Percentiles rank a stretch among this genome's conserved stretches.
Conservation (phyloP, 2,329 filamentous ascomycete genomes). For the Dendryphion nanum region DNA sequence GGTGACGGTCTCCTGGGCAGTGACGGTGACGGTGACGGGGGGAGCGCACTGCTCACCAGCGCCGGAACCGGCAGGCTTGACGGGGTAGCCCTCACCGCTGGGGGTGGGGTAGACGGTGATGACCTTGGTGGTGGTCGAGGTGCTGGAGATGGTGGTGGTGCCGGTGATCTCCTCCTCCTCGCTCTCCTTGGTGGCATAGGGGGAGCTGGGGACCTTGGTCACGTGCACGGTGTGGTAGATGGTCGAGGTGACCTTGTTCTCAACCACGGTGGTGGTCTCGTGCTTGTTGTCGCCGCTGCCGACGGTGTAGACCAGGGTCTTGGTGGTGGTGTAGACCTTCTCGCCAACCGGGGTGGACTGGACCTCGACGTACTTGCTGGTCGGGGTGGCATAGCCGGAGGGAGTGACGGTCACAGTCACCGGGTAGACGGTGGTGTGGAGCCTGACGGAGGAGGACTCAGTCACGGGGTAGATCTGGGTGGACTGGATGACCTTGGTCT, state of each 20-base stretch:
- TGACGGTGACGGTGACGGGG: slow-evolving; percentile 38
- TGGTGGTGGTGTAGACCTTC: slow-evolving; percentile 36
- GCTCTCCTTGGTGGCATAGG: slow-evolving; percentile 8
- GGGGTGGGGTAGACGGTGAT: slow-evolving; percentile 33
- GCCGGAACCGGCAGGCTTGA: not conserved
- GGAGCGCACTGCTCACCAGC: slow-evolving; percentile 25
- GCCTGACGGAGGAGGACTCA: slow-evolving; percentile 36
- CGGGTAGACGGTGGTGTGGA: slow-evolving; percentile 47
- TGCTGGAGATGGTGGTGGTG: slow-evolving; percentile 30
- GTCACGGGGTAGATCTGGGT: slow-evolving; percentile 44
- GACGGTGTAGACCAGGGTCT: slow-evolving; percentile 45
- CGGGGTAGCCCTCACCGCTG: slow-evolving; percentile 4
- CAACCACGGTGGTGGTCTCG: slow-evolving; percentile 42
- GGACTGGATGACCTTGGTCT: slow-evolving; percentile 44
- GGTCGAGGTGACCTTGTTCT: slow-evolving; percentile 30
- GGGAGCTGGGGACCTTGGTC: slow-evolving; percentile 18
- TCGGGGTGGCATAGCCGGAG: slow-evolving; percentile 10
- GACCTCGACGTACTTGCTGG: slow-evolving; percentile 6
- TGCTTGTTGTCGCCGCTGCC: slow-evolving; percentile 43
- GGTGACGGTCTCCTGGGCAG: slow-evolving; percentile 38
- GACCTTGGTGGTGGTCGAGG: slow-evolving; percentile 35
- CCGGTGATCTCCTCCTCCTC: slow-evolving; percentile 10
- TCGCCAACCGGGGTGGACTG: slow-evolving; percentile 19
- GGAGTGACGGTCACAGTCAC: slow-evolving; percentile 4
- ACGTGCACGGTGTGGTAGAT: slow-evolving; percentile 32